Percentiles rank a stretch among this genome's conserved stretches.
Evolutionary conservation across 169 alveolate genomes (phyloP).

Genomic region (Pseudocohnilembus persalinus): DNA sequence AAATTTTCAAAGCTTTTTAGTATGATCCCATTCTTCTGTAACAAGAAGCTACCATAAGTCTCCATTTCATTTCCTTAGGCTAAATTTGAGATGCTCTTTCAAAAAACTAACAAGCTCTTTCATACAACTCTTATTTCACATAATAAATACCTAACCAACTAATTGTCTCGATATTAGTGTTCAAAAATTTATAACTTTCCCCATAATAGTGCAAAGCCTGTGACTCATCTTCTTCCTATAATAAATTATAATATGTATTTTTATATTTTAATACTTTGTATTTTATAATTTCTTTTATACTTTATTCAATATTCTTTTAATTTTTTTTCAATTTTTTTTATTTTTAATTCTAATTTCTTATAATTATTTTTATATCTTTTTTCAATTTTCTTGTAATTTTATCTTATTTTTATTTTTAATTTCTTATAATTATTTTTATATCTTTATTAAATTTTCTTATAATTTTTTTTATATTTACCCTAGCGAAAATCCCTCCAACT

Average conservation of each 20-base stretch:
- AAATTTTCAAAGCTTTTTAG: slow-evolving; percentile 78
- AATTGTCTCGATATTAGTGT: slow-evolving; percentile 88
- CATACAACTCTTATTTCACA: slow-evolving; percentile 87
- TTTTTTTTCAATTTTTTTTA: too few relatives aligned
- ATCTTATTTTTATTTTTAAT: too few relatives aligned
- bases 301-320: too few relatives aligned
- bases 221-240: slow-evolving; percentile 80
- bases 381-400: too few relatives aligned
- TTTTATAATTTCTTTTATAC: too few relatives aligned
- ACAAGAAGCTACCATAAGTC: slow-evolving; percentile 91
- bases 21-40: slow-evolving; percentile 86
- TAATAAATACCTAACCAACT: slow-evolving; percentile 91
- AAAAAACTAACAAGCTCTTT: slow-evolving; percentile 85
- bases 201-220: slow-evolving; percentile 85
- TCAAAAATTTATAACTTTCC: slow-evolving; percentile 84
- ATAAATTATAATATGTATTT: neutral
- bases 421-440: too few relatives aligned
- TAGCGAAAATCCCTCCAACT: slow-evolving; percentile 40
- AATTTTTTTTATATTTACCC: too few relatives aligned
- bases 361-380: too few relatives aligned
- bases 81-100: slow-evolving; percentile 88
- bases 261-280: too few relatives aligned
- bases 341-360: too few relatives aligned
- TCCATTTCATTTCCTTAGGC: slow-evolving; percentile 88
- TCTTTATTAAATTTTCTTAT: too few relatives aligned